Evolutionary conservation across 345 rosid genomes (phyloP).

Genomic region (Eutrema heterophyllum): DNA sequence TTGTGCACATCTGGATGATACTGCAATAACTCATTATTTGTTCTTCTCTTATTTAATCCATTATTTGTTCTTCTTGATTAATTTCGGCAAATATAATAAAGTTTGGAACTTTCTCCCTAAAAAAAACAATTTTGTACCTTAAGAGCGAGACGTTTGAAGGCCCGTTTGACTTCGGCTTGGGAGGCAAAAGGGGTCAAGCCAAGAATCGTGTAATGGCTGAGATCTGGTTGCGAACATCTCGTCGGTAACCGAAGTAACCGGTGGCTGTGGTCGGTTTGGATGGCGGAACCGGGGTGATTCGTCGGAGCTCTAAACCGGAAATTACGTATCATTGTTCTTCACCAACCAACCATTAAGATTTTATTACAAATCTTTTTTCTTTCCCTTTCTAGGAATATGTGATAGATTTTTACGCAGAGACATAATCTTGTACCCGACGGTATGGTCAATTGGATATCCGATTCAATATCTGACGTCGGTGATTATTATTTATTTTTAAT

Average conservation of each 20-base stretch:
- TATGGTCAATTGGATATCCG: slow-evolving; percentile 24
- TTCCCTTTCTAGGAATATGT: neutral
- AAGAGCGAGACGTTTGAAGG: slow-evolving; percentile 35
- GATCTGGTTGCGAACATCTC: slow-evolving; percentile 10
- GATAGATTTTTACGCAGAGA: neutral
- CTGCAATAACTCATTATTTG: slow-evolving; percentile 1
- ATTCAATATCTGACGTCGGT: neutral
- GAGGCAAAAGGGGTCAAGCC: slow-evolving; percentile 32
- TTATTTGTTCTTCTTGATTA: neutral
- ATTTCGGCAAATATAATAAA: neutral
- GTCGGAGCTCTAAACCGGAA: slow-evolving; percentile 22
- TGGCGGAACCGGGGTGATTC: slow-evolving; percentile 8
- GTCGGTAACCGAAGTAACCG: slow-evolving; percentile 6
- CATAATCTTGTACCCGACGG: slow-evolving; percentile 2
- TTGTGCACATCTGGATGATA: slow-evolving; percentile 37
- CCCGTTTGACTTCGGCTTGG: slow-evolving; percentile 28
- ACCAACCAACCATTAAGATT: slow-evolving; percentile 3
- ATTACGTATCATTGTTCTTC: slow-evolving; percentile 26
- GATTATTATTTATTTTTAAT: neutral
- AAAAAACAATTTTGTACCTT: slow-evolving; percentile 10
- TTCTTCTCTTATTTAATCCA: neutral
- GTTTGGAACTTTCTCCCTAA: neutral
- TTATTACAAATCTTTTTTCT: neutral
- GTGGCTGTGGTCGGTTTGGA: neutral
- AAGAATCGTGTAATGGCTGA: slow-evolving; percentile 26